Base-by-base conservation (phyloP, 768 basidiomycete genomes). In the Pholiota molesta region DNA sequence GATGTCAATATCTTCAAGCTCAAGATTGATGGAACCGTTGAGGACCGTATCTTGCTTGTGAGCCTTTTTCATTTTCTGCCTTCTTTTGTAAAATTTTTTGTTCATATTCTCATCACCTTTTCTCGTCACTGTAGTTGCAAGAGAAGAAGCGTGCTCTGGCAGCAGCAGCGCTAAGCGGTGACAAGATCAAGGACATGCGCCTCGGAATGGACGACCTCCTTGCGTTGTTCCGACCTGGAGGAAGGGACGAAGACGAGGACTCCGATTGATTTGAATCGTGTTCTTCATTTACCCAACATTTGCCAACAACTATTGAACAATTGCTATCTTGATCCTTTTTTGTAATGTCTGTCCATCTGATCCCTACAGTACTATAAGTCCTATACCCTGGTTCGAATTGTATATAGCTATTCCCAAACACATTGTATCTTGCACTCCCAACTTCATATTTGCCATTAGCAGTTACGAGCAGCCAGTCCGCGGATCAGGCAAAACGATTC, bases 1-100 rank as follows among this genome's bases (percentile, higher is more conserved):
- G 85, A 90, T 63, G 96, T 97, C 42, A 86, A 90, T 69, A 96
- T 95, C 64, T 92, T 87, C 79, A 95, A 95, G 75, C 84, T 99
- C 31, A 94, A 90, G 67, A 89, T 98, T 59, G 87, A 90, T 44
- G 80, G 86, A 28, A 95, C 94, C 1, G 92, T 97, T 8, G 95
- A 97, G 69, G 87, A 94, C 69, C 88, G 95, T 52, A 94, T 97
- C 64, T 77, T 96, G 35, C 78, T 77, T 67, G 91, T 92, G 61
- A 55, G 77, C 69, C 5, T 8, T 55, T 9, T 39, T 21, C 39
- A 8, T 21, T 11, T 21, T 37, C 35, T 37, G 21, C 19, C 23
- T 47, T 17, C 16, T 16, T 5, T n/a, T 21, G 10, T 19, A 44
- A 19, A 33, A 16, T 26, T 8, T 29, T 16, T 40, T 33, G 39